Evolutionary conservation across 495 filamentous ascomycete species (phyloP).

Genomic region (Jackrogersella multiformis): DNA sequence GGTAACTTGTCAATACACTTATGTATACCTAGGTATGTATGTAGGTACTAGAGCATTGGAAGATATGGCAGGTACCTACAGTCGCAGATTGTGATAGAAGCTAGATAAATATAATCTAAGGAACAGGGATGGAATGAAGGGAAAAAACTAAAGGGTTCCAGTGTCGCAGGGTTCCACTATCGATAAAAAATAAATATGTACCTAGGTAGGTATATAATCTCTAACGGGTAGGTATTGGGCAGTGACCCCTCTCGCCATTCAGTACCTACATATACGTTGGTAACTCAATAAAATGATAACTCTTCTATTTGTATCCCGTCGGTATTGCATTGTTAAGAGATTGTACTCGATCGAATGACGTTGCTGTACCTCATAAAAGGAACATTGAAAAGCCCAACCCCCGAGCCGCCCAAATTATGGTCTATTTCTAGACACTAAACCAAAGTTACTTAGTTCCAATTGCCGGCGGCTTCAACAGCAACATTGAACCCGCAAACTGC

Average conservation of each 20-base stretch:
- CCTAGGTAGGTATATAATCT: no score
- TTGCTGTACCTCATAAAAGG: slow-evolving; percentile 27
- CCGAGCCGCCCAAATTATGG: slow-evolving; percentile 31
- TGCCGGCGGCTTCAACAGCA: slow-evolving; percentile 40
- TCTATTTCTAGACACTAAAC: slow-evolving; percentile 39
- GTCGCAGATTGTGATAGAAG: neutral
- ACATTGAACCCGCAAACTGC: no score
- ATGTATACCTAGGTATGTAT: neutral
- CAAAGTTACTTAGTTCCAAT: slow-evolving; percentile 33
- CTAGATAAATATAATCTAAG: no score
- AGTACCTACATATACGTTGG: no score
- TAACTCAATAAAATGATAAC: slow-evolving; percentile 27
- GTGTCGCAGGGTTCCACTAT: slow-evolving; percentile 2
- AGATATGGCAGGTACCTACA: neutral
- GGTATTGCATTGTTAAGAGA: slow-evolving; percentile 21
- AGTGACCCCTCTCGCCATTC: slow-evolving; percentile 27
- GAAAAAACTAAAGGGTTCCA: neutral
- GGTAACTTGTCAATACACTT: no score
- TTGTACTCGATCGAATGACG: slow-evolving; percentile 24
- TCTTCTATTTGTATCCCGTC: slow-evolving; percentile 33
- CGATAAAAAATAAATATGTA: no score
- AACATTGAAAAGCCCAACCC: slow-evolving; percentile 32
- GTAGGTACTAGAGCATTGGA: no score
- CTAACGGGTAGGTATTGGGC: slow-evolving; percentile 14
- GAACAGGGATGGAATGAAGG: neutral